Conservation (phyloP, 1,139 yeast genomes). For the Taphrina flavorubra region DNA sequence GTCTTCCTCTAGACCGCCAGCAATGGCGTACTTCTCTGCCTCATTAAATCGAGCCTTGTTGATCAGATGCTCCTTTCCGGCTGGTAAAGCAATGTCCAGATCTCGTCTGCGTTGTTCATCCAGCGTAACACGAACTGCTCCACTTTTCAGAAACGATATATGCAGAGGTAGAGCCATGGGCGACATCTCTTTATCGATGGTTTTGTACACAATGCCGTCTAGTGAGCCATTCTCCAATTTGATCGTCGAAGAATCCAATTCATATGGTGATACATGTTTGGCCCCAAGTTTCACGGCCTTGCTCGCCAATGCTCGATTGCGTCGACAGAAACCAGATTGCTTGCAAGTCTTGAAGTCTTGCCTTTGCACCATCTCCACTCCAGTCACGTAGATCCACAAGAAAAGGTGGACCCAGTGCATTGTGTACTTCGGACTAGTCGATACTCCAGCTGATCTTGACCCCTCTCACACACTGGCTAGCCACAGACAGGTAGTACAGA, state of each 20-base stretch:
- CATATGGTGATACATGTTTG: constrained; percentile 59
- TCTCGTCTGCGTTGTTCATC: constrained; percentile 63
- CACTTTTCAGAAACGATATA: constrained; percentile 62
- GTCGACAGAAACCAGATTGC: constrained; percentile 81
- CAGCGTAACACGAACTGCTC: constrained; percentile 63
- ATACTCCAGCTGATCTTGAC: neutral
- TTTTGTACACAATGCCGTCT: constrained; percentile 60
- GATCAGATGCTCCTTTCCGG: constrained; percentile 31
- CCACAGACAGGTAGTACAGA: no score
- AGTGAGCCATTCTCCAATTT: constrained; percentile 50
- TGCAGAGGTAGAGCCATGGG: constrained; percentile 60
- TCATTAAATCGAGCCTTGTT: constrained; percentile 62
- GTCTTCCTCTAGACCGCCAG: constrained; percentile 48
- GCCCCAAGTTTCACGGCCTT: constrained; percentile 53
- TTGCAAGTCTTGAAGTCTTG: constrained; percentile 79
- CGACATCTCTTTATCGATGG: constrained; percentile 49
- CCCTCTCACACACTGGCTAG: neutral
- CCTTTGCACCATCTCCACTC: constrained; percentile 61
- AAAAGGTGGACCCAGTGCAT: constrained; percentile 15
- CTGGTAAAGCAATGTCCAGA: constrained; percentile 50
- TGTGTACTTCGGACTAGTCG: neutral
- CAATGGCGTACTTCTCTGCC: constrained; percentile 67
- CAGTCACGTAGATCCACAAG: constrained; percentile 15
- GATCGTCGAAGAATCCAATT: constrained; percentile 58
- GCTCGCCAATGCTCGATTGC: constrained; percentile 75